Evolutionary conservation across 2,329 filamentous ascomycete species (phyloP).

Genomic region (Fulvia fulva): DNA sequence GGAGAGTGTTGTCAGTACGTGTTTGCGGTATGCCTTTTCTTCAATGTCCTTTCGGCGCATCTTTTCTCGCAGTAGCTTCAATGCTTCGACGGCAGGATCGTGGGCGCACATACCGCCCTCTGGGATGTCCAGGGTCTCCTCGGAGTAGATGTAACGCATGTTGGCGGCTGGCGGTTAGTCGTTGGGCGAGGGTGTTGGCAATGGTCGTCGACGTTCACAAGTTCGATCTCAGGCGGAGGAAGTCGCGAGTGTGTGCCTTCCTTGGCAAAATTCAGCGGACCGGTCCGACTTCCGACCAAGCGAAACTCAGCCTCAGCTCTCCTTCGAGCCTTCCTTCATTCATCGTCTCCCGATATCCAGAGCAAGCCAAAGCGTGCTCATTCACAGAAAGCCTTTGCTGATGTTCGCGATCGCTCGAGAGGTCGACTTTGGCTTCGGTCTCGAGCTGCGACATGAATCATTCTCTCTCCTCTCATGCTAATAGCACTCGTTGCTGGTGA

Average conservation of each 20-base stretch:
- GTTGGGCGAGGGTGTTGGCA: slow-evolving; percentile 16
- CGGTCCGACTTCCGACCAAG: not conserved
- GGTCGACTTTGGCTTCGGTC: not conserved
- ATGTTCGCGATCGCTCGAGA: too few relatives aligned
- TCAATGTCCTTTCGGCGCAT: not conserved
- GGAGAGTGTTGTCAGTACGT: slow-evolving; percentile 19
- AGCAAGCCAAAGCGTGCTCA: too few relatives aligned
- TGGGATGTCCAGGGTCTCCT: slow-evolving; percentile 92
- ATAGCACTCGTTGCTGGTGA: not conserved
- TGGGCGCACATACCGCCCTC: slow-evolving; percentile 76
- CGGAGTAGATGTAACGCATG: slow-evolving; percentile 99
- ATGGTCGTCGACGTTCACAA: not conserved
- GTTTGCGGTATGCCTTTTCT: slow-evolving; percentile 3
- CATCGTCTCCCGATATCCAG: too few relatives aligned
- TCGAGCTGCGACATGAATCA: not conserved
- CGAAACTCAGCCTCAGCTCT: not conserved
- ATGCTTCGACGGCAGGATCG: not conserved
- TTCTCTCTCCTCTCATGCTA: not conserved
- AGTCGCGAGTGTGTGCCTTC: too few relatives aligned
- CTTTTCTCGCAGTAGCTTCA: slow-evolving; percentile 4
- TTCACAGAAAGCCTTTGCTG: too few relatives aligned
- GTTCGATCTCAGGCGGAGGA: too few relatives aligned
- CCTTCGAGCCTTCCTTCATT: not conserved
- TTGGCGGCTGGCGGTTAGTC: slow-evolving; percentile 49
- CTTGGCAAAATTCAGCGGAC: too few relatives aligned